Base-by-base conservation (phyloP, 2,329 filamentous ascomycete genomes). In the Coniochaeta sp. region DNA sequence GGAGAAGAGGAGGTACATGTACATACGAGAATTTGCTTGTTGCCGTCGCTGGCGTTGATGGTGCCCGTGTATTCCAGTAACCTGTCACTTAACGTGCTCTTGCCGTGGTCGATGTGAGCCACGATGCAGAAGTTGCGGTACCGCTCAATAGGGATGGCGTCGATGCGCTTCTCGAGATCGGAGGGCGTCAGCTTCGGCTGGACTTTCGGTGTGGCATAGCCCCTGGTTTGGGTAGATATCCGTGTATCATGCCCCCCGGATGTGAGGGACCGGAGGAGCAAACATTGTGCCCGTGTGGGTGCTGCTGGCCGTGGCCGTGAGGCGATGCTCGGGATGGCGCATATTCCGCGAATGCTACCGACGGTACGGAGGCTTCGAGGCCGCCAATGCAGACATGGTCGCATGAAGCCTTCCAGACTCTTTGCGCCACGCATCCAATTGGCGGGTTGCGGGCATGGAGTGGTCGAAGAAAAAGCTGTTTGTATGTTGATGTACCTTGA, bases 61-160 rank as follows among this genome's bases (percentile, higher is more conserved):
- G 92, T 97, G 18, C 94, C 92, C 1, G 94, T 99, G 57, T 95
- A 77, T 75, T 99, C 94, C 56, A 99, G 80, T 51, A 99, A 74
- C 3, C 94, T 86, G 64, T 99, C 94, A 59, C 87, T 92, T 50
- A 99, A 83, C 4, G 94, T 99, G 65, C 89, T 95, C 71, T 99
- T 99, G 63, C 94, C 94, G 83, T 99, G 94, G 68, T 99, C 94
- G 65, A 99, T 95, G 68, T 99, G 94, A 9, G 94, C 94, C 49
- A 99, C 92, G 63, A 99, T 97, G 71, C 94, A 99, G 68, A 99
- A 99, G 69, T 99, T 99, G 56, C 94, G 86, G 60, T 83, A 92
- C 18, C 88, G 81, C 52, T 87, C 82, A 61, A 91, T 86, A 2
- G 88, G 88, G 51, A 92, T 91, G 6, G 81, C 82, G 14, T 83